Evolutionary conservation across 2,329 filamentous ascomycete genomes (phyloP), one percentile per base, ranked within the genome.

Genomic region (Fusarium scirpi): DNA sequence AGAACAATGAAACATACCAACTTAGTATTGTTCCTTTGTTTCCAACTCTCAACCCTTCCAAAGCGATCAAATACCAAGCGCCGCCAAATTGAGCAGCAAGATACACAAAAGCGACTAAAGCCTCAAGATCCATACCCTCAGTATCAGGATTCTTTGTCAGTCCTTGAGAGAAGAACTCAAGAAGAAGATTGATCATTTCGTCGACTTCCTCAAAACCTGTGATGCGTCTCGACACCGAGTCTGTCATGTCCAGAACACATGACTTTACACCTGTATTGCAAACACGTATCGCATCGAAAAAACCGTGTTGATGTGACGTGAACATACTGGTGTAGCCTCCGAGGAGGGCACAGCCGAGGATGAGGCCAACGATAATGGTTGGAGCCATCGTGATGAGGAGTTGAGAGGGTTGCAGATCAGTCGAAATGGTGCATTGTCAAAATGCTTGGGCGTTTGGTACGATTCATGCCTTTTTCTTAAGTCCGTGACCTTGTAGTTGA

Each of bases 11-110:
- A 11, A 62, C 65, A 6, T 60, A 73, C 70, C 70, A 73, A 2
- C 67, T 69, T 1, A 73, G 11, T 3, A 73, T 34, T 1, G 49
- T 73, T 2, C 61, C 67, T 5, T 34, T 38, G 20, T 67, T 73
- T 1, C 67, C 68, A 6, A 63, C n/a, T n/a, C 70, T 59, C 29
- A 73, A 13, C 0, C 70, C 70, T 34, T 73, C 70, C 1, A 73
- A 54, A 0, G 70, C 65, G 12, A 73, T 71, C 0, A 73, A 5
- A 38, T 63, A 71, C 70, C 70, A 73, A 11, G 67, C 70, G 11
- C 70, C 70, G 11, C 70, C 65, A 40, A 73, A 73, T n/a, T 73
- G 70, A 16, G 70, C 53, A 1, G 70, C 70, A 15, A 73, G 27
- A n/a, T 73, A 73, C 2, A 45, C 58, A 53, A 73, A 73, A 0